A percentile compares a stretch with the other conserved stretches of the same genome.
These are phyloP conservation scores for Tetrahymena malaccensis DNA, from an alignment of 73 alveolate genomes.

Conservation along the genomic window DNA sequence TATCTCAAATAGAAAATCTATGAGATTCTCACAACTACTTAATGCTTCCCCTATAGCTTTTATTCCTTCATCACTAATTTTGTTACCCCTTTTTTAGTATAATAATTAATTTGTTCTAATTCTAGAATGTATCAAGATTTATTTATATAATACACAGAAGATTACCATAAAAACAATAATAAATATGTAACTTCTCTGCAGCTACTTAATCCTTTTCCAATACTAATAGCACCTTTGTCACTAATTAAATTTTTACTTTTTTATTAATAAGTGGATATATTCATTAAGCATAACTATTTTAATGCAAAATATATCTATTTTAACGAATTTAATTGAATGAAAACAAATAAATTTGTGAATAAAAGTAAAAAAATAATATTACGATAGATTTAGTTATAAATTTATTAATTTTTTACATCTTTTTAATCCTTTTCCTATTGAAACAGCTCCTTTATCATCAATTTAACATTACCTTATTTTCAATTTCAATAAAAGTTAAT, in stretches of 20 bases:
- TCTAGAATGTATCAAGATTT: too few relatives aligned
- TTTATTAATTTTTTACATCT: not conserved
- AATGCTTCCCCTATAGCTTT: not conserved
- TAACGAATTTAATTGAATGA: too few relatives aligned
- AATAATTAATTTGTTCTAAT: too few relatives aligned
- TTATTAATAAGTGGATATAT: too few relatives aligned
- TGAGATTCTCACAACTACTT: too few relatives aligned
- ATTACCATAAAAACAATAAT: not conserved
- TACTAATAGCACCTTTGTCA: not conserved
- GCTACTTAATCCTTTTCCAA: not conserved
- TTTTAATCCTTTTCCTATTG: not conserved
- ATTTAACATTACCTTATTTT: not conserved
- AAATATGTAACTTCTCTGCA: not conserved
- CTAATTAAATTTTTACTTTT: not conserved
- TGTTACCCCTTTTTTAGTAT: not conserved
- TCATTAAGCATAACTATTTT: too few relatives aligned
- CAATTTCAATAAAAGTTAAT: too few relatives aligned
- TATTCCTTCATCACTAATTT: not conserved
- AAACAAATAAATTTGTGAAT: too few relatives aligned
- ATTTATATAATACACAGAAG: too few relatives aligned
- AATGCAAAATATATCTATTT: too few relatives aligned
- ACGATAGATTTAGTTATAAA: not conserved
- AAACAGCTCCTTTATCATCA: not conserved
- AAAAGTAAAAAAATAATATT: too few relatives aligned
- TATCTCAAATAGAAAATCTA: not conserved